These are phyloP conservation scores for Phycomyces nitens DNA, from an alignment of 192 early-diverging fungal species.

Conservation along the genomic window DNA sequence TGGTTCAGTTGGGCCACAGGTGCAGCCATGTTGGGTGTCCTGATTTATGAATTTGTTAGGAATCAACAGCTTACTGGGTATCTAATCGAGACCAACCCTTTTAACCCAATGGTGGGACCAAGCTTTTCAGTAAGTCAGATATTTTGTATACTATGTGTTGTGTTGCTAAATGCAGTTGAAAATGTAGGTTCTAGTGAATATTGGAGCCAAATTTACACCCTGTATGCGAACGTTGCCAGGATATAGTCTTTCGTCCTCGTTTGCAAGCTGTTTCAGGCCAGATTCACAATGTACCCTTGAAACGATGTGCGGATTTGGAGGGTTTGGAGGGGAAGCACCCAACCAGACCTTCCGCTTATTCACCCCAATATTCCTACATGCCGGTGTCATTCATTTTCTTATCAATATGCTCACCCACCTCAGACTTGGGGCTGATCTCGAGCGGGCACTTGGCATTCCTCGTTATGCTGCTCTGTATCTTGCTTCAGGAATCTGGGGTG, in stretches of 20 bases:
- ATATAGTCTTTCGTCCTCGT: conserved; percentile 21
- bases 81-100: conserved; percentile 61
- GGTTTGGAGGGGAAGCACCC: conserved; percentile 46
- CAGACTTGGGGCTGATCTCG: conserved; percentile 66
- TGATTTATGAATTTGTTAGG: conserved; percentile 52
- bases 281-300: conserved; percentile 46
- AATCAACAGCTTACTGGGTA: conserved; percentile 58
- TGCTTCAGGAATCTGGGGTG: conserved; percentile 67
- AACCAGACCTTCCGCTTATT: conserved; percentile 82
- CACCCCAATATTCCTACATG: conserved; percentile 77
- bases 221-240: conserved; percentile 63
- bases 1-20: conserved; percentile 52
- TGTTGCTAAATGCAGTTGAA: conserved; percentile 5
- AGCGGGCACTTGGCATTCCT: conserved; percentile 72
- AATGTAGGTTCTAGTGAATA: conserved; percentile 52
- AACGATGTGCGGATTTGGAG: conserved; percentile 59
- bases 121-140: conserved; percentile 34
- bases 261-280: conserved; percentile 11
- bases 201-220: conserved; percentile 80
- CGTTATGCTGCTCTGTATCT: conserved; percentile 64
- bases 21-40: conserved; percentile 39
- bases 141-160: not conserved
- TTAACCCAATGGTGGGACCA: conserved; percentile 84
- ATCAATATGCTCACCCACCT: conserved; percentile 77
- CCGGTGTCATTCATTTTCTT: conserved; percentile 69